phyloP scores from a whole-genome alignment of 1,139 yeast species.

The Scheffersomyces quercinus region DNA sequence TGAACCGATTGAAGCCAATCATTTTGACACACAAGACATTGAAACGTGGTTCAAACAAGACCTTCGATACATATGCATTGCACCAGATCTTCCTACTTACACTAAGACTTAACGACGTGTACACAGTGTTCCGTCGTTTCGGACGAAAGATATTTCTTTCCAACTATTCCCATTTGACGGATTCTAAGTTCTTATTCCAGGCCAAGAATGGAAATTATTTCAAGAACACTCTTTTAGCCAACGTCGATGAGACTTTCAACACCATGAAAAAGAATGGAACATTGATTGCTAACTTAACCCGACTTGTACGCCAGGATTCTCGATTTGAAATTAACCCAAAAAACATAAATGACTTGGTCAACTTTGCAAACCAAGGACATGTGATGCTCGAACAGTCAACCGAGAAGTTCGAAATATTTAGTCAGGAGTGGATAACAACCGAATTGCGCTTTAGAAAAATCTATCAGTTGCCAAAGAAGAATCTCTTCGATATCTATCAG shows the following conservation, averaged over 20 bases:
- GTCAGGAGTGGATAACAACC: conserved; percentile 33
- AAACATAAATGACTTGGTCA: conserved; percentile 39
- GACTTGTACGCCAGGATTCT: conserved; percentile 49
- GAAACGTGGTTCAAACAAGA: conserved; percentile 14
- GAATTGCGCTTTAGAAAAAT: conserved; percentile 40
- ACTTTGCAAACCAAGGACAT: conserved; percentile 31
- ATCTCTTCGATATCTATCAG: conserved; percentile 21
- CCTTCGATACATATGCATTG: conserved; percentile 30
- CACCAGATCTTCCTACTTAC: conserved; percentile 52
- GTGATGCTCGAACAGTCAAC: conserved; percentile 22
- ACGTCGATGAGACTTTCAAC: conserved; percentile 46
- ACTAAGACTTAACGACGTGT: conserved; percentile 47
- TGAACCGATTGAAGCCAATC: conserved; percentile 27
- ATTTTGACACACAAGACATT: conserved; percentile 23
- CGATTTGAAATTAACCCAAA: conserved; percentile 35
- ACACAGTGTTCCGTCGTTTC: conserved; percentile 41
- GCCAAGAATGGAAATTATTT: conserved; percentile 29
- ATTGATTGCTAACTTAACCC: conserved; percentile 50
- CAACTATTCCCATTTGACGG: conserved; percentile 39
- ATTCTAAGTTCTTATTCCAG: conserved; percentile 35
- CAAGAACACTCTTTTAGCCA: conserved; percentile 29
- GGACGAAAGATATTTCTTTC: conserved; percentile 49
- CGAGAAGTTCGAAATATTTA: conserved; percentile 34
- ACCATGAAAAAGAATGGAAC: conserved; percentile 53
- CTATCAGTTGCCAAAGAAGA: conserved; percentile 31